phyloP scores from a whole-genome alignment of 2,329 filamentous ascomycete species.

The Thelonectria blattea region DNA sequence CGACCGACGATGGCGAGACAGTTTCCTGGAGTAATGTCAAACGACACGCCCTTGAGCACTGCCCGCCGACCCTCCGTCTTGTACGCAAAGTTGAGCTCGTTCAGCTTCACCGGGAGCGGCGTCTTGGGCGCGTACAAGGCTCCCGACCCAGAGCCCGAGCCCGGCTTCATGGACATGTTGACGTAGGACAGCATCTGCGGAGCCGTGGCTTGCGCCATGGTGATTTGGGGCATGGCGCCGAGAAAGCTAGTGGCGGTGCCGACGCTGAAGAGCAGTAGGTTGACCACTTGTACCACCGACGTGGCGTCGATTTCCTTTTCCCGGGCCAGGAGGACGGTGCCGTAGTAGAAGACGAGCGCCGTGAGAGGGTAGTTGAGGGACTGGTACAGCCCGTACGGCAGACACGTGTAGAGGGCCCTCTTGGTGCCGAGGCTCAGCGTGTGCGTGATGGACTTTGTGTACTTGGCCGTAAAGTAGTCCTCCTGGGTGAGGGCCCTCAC shows the following conservation, averaged over 20 bases:
- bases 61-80: conserved; percentile 58
- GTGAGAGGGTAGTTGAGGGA: conserved; percentile 73
- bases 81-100: conserved; percentile 73
- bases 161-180: conserved; percentile 56
- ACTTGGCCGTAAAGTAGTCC: conserved; percentile 69
- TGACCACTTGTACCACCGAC: conserved; percentile 75
- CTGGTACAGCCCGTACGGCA: conserved; percentile 80
- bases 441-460: conserved; percentile 55
- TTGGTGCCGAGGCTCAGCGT: conserved; percentile 68
- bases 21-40: conserved; percentile 67
- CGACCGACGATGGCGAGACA: conserved; percentile 81
- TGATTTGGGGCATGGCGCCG: conserved; percentile 80
- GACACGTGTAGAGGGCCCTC: conserved; percentile 70
- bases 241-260: conserved; percentile 74
- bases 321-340: conserved; percentile 65
- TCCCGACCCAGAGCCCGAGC: conserved; percentile 60
- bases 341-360: conserved; percentile 86
- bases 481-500: conserved; percentile 80
- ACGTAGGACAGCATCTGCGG: conserved; percentile 74
- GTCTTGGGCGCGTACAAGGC: conserved; percentile 45
- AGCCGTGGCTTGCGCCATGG: conserved; percentile 74
- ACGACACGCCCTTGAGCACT: conserved; percentile 69
- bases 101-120: conserved; percentile 54
- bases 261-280: conserved; percentile 83
- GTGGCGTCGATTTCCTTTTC: conserved; percentile 56